Evolutionary conservation across 345 rosid genomes (phyloP), one percentile per base, ranked within the genome.

Genomic region (Eucalyptus pumila): DNA sequence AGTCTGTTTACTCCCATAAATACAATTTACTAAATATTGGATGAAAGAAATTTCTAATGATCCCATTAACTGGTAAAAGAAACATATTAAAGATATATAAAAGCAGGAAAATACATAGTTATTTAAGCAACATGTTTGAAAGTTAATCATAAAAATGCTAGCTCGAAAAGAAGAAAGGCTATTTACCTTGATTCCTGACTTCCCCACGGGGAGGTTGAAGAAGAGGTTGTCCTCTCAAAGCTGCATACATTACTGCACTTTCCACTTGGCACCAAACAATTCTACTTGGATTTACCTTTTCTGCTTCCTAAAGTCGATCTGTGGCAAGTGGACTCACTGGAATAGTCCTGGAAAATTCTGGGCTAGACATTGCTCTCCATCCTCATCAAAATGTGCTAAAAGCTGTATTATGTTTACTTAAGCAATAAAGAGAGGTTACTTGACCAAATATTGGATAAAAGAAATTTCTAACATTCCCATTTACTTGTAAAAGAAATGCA

Each of bases 361-460:
- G 90, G 88, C 89, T 86, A 86, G 88, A 88, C 87, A 90, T 88
- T 86, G 91, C 90, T 88, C 91, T 90, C 88, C 87, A 86, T 87
- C 87, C 87, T 89, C 87, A 88, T 89, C 87, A 87, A 69, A 87
- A 89, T 89, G 89, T 80, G 52, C 83, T 76, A 40, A 37, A 76
- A 76, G 5, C 47, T 1, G 3, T 76, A 21, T 76, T 40, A 72
- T 76, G 83, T 42, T 76, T 37, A 37, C 42, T 40, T 37, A 76
- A 76, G 83, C 47, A 6, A 76, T 76, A 76, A 76, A 40, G 47
- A 37, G 47, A 76, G 45, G 83, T 17, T 40, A 62, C 32, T 21
- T 76, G 24, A 40, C 83, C 13, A 37, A 76, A 40, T 37, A 37
- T 40, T 76, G 47, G 44, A 76, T 76, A 42, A 21, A 76, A 76